Base-by-base conservation (phyloP, 2,329 filamentous ascomycete species). In the Talaromyces sp. region DNA sequence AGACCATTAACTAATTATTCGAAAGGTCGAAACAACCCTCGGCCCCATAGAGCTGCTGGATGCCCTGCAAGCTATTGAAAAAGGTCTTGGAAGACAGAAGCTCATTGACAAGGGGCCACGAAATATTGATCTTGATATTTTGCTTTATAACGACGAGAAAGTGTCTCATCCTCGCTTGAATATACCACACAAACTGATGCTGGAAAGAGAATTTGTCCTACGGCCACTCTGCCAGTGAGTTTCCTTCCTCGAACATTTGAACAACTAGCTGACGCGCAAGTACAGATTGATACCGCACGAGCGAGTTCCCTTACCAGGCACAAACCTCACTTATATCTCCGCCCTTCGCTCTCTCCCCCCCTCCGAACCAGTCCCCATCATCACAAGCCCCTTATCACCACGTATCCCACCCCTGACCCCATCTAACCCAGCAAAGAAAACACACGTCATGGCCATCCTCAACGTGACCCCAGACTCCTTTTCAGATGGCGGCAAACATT, bases 401-500 rank as follows among this genome's bases (percentile, higher is more conserved):
- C 60, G 65, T 27, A 71, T 84, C 43, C 77, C 83, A 11, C 81
- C 87, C 0, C 78, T 95, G 45, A 85, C 86, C 60, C 83, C 90
- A 19, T 79, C 83, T 7, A 81, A 83, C 66, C 76, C 80, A 0
- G 74, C 73, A 54, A 85, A 89, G 57, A 83, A 81, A 62, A 97
- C 94, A 0, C 87, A 87, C 54, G 80, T 97, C 70, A 99, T 99
- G 95, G 91, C 91, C 63, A 96, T 99, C 68, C 83, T 98, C 54
- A 99, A 99, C 78, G 81, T 96, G 61, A 98, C 95, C 0, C 94
- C 94, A 0, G 94, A 99, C 79, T 98, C 94, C 10, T 99, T 99
- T 81, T 98, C 94, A 0, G 93, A 98, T 74, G 94, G 93, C 62
- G 93, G 93, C 9, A 73, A 82, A 9, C 86, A 93, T 75, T 64